Evolutionary conservation across 768 basidiomycete species (phyloP).

Genomic region (Boletus coccyginus): DNA sequence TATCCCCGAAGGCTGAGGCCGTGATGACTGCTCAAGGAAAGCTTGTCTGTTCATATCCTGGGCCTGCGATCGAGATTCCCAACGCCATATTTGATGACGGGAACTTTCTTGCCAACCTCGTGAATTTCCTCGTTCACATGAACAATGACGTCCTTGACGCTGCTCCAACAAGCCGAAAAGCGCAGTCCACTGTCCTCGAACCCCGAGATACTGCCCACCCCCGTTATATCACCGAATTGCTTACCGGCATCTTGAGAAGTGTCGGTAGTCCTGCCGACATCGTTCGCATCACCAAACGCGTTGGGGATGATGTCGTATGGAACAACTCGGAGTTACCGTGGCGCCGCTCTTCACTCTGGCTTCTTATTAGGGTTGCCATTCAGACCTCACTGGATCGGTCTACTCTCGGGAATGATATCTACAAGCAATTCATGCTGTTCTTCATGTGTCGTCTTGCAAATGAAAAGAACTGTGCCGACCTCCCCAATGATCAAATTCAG

Average conservation of each 20-base stretch:
- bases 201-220: slow-evolving; percentile 41
- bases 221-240: slow-evolving; percentile 47
- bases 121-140: slow-evolving; percentile 36
- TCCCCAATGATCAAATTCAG: slow-evolving; percentile 35
- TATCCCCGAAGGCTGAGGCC: slow-evolving; percentile 33
- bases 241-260: slow-evolving; percentile 46
- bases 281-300: slow-evolving; percentile 38
- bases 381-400: slow-evolving; percentile 35
- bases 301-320: slow-evolving; percentile 49
- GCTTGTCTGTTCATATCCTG: slow-evolving; percentile 45
- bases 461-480: background rate
- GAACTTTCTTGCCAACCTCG: slow-evolving; percentile 35
- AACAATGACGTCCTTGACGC: slow-evolving; percentile 34
- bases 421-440: slow-evolving; percentile 36
- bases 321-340: slow-evolving; percentile 38
- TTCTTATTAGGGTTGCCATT: slow-evolving; percentile 44
- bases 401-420: slow-evolving; percentile 10
- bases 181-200: slow-evolving; percentile 35
- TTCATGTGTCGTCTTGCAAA: slow-evolving; percentile 22
- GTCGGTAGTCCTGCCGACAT: slow-evolving; percentile 31
- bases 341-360: slow-evolving; percentile 52
- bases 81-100: slow-evolving; percentile 25
- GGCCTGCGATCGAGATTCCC: slow-evolving; percentile 40
- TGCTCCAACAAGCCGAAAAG: slow-evolving; percentile 37
- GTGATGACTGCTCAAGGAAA: slow-evolving; percentile 43